Evolutionary conservation across 2,329 filamentous ascomycete genomes (phyloP), one percentile per base, ranked within the genome.

Genomic region (Cladophialophora carrionii): DNA sequence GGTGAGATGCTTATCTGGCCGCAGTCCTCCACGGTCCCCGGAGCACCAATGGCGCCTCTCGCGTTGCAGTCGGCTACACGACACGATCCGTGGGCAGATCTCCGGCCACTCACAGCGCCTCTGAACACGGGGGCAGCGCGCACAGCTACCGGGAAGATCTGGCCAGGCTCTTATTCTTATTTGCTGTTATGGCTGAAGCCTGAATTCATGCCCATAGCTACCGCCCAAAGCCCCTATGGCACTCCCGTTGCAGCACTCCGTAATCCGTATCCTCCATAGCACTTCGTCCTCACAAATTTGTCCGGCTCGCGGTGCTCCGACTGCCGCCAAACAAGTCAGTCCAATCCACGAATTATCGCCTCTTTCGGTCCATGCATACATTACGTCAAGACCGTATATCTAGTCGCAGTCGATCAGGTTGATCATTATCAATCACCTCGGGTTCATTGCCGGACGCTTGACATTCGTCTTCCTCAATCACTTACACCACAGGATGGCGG

Each of bases 381-480:
- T 65, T 69, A 69, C 67, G 67, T 69, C 67, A 69, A 65, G 64
- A 69, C 65, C 43, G 10, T 24, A 10, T 58, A 49, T 34, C 58
- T 43, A 29, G 24, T n/a, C 41, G 29, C 43, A 62, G n/a, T 24
- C 43, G 6, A 56, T 48, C 12, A 41, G 10, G 49, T 51, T 48
- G 41, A 49, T 5, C 57, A 53, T 61, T 63, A 63, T 67, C 62
- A 62, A 64, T 64, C 55, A 57, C 51, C 5, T 41, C 37, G 54
- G 41, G 31, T 43, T 20, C 26, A 22, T 31, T 51, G 41, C 34
- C 26, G 10, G 10, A 55, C 37, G 10, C 24, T 57, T 26, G 46
- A 17, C 29, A n/a, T 48, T 29, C 31, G 37, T 37, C 31, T n/a
- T 32, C 41, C 29, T 34, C 37, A 29, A 29, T 34, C 59, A 12